Conservation (phyloP, 2,329 filamentous ascomycete genomes). For the Botryotinia calthae region DNA sequence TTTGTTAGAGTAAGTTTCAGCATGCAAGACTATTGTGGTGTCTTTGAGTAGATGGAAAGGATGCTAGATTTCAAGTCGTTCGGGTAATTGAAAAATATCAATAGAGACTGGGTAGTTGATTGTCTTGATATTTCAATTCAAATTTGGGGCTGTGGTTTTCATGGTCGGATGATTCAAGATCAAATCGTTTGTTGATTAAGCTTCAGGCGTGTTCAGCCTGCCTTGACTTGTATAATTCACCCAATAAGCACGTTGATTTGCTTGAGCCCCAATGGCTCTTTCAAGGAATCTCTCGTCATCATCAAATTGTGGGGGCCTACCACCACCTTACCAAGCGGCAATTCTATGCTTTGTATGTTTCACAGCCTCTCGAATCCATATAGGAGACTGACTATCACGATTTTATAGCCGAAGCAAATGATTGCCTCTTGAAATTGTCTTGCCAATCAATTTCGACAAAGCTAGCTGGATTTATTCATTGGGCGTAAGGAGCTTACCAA, state of each 20-base stretch:
- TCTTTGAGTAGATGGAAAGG: background rate
- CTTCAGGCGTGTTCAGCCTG: too few relatives aligned
- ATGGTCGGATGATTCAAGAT: background rate
- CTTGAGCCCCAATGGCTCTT: background rate
- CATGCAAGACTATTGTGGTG: rapidly evolving
- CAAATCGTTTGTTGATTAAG: background rate
- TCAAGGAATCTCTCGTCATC: background rate
- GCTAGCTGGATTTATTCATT: background rate
- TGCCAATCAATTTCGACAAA: background rate
- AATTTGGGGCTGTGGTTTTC: background rate
- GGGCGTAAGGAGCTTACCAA: too few relatives aligned
- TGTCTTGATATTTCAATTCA: background rate
- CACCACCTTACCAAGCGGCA: background rate
- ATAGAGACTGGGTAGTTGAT: background rate
- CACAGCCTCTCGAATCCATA: background rate
- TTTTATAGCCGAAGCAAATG: background rate
- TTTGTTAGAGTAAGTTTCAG: background rate
- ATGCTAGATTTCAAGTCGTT: background rate
- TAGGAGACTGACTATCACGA: background rate
- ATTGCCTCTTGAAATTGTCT: background rate
- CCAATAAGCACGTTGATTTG: background rate
- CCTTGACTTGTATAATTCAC: background rate
- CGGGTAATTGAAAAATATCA: background rate
- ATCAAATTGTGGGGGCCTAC: background rate
- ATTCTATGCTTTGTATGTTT: background rate